Evolutionary conservation across 2,329 filamentous ascomycete genomes (phyloP), one percentile per base, ranked within the genome.

Genomic region (Alternaria rosae): DNA sequence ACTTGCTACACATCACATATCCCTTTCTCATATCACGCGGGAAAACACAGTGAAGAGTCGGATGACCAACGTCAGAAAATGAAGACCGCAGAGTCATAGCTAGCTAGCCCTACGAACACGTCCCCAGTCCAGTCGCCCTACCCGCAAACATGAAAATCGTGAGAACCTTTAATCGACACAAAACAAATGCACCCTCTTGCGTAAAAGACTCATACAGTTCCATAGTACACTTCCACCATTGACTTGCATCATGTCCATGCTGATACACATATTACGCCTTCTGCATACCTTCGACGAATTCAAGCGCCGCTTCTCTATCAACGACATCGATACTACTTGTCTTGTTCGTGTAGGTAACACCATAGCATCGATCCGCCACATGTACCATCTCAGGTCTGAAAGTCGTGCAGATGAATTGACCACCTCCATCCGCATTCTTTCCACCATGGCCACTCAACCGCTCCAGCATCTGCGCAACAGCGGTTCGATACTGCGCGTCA

Each of bases 351-450:
- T 94, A 98, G 54, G 92, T 93, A 54, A 99, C 95, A 64, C 95
- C 95, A 79, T 99, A 99, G 81, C 94, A 97, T 83, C 97, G 97
- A 83, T 98, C 94, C 4, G 95, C 95, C 20, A 98, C 93, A 64
- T 91, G 88, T 66, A 99, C 87, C 86, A 99, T 97, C 82, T 99
- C 95, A 1, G 95, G 95, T 60, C 95, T 87, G 88, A 99, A 99
- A 3, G 95, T 99, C 5, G 95, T 99, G 85, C 95, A 98, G 80
- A 99, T 99, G 78, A 99, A 99, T 79, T 99, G 90, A 0, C 89
- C 89, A 35, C 84, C 83, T 66, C 82, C 83, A 17, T 79, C 80
- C 63, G 82, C 81, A 4, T 76, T 77, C 48, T 79, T 70, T 7
- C 76, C 76, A 17, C 74, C 76, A 69, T 75, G 80, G 50, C 81